A percentile compares a stretch with the other conserved stretches of the same genome.
phyloP scores from a whole-genome alignment of 1,284 basidiomycete genomes.

The Rhodotorula sp. region DNA sequence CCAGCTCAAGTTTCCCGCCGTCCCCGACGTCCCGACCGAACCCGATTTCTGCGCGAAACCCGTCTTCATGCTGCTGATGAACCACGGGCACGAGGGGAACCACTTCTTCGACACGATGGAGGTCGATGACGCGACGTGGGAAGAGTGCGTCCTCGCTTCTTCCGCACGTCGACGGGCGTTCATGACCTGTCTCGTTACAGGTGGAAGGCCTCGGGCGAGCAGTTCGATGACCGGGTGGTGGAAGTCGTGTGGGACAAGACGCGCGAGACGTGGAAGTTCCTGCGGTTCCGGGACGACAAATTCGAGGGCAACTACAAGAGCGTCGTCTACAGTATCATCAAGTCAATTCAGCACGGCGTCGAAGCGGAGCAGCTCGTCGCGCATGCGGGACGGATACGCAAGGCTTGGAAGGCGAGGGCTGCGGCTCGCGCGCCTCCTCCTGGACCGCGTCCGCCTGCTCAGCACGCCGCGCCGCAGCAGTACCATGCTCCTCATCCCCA shows the following conservation, averaged over 20 bases:
- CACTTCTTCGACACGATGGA: slow-evolving; percentile 77
- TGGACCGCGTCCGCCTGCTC: background rate
- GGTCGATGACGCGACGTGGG: slow-evolving; percentile 90
- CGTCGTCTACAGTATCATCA: slow-evolving; percentile 79
- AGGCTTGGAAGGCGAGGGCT: slow-evolving; percentile 42
- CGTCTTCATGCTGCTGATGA: slow-evolving; percentile 65
- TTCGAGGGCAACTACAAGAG: slow-evolving; percentile 78
- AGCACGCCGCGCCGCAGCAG: background rate
- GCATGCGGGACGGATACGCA: slow-evolving; percentile 38
- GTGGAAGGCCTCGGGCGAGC: slow-evolving; percentile 78
- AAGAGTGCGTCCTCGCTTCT: slow-evolving; percentile 60
- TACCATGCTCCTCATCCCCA: background rate
- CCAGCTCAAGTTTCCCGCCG: slow-evolving; percentile 82
- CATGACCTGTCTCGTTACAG: slow-evolving; percentile 53
- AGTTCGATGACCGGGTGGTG: slow-evolving; percentile 83
- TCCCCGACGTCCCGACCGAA: slow-evolving; percentile 55
- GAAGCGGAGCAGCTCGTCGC: slow-evolving; percentile 54
- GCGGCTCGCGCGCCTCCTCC: slow-evolving; percentile 12
- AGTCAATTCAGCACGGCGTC: slow-evolving; percentile 85
- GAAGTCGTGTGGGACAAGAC: slow-evolving; percentile 85
- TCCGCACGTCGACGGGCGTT: slow-evolving; percentile 11
- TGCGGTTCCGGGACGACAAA: slow-evolving; percentile 91
- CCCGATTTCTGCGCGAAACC: slow-evolving; percentile 85
- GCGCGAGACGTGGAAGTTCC: slow-evolving; percentile 71
- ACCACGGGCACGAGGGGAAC: slow-evolving; percentile 58